These are phyloP conservation scores for Xylariaceae sp. DNA, from an alignment of 2,329 filamentous ascomycete species.

Conservation along the genomic window DNA sequence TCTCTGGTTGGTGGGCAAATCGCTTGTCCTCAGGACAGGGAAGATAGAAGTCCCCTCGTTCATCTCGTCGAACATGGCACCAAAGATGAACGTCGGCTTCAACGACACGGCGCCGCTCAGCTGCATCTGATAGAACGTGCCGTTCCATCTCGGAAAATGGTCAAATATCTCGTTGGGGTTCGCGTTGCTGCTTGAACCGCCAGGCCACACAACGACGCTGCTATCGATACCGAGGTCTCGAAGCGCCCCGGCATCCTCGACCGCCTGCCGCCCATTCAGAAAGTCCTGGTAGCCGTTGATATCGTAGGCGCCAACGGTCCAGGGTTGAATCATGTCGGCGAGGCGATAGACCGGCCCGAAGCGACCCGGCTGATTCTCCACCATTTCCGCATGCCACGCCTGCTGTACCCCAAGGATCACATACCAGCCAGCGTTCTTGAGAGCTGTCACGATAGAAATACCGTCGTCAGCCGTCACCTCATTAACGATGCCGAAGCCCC, in stretches of 20 bases:
- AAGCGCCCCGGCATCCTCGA: conserved; percentile 32
- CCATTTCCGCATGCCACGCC: conserved; percentile 38
- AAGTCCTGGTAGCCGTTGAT: conserved; percentile 32
- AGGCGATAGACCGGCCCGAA: conserved; percentile 35
- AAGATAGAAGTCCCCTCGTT: conserved; percentile 38
- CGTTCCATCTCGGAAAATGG: conserved; percentile 35
- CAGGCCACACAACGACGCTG: conserved; percentile 39
- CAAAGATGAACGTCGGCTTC: conserved; percentile 37
- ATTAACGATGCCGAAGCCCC: conserved; percentile 36
- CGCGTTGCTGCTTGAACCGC: conserved; percentile 33
- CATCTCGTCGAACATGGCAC: conserved; percentile 39
- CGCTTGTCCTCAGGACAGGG: conserved; percentile 30
- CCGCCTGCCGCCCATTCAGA: conserved; percentile 33
- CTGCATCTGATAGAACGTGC: conserved; percentile 38
- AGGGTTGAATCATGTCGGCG: conserved; percentile 40
- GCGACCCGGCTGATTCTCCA: conserved; percentile 30
- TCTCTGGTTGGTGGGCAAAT: conserved; percentile 36
- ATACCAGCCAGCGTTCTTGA: conserved; percentile 36
- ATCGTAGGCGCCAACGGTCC: conserved; percentile 38
- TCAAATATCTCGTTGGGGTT: conserved; percentile 32
- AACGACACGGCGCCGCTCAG: conserved; percentile 34
- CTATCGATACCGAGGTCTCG: conserved; percentile 34
- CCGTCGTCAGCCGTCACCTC: conserved; percentile 34
- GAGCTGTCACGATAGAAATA: conserved; percentile 33
- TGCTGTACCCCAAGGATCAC: conserved; percentile 39